A percentile compares a stretch with the other conserved stretches of the same genome.
phyloP scores from a whole-genome alignment of 1,284 basidiomycete genomes.

The Athelia sp. region DNA sequence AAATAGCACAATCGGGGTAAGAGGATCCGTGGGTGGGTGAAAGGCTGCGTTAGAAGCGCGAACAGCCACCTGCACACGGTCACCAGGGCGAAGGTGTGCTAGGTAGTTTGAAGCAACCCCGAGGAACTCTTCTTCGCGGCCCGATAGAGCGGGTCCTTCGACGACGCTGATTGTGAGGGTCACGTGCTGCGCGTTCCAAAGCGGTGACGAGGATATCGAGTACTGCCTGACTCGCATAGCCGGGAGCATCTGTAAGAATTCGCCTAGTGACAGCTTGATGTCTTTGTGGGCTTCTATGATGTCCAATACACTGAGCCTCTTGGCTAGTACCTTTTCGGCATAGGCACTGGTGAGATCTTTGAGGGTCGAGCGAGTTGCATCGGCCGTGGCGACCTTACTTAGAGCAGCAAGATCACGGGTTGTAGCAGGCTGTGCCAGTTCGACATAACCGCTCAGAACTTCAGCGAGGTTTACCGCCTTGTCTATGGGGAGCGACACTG shows the following conservation, averaged over 20 bases:
- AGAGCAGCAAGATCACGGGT: conserved; percentile 31
- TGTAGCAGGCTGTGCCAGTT: conserved; percentile 41
- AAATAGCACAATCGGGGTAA: conserved; percentile 42
- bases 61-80: conserved; percentile 40
- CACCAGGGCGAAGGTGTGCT: conserved; percentile 34
- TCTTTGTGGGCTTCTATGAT: conserved; percentile 37
- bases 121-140: conserved; percentile 29
- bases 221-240: conserved; percentile 48
- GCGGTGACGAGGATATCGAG: conserved; percentile 49
- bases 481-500: conserved; percentile 37
- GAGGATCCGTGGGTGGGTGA: conserved; percentile 41
- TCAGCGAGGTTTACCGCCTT: conserved; percentile 29
- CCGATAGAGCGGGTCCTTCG: conserved; percentile 28
- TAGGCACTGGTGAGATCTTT: conserved; percentile 26
- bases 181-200: conserved; percentile 38
- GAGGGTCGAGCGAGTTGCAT: conserved; percentile 18
- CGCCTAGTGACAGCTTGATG: conserved; percentile 32
- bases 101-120: conserved; percentile 49
- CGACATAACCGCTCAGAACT: conserved; percentile 40
- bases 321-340: conserved; percentile 29
- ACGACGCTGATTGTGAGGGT: conserved; percentile 46
- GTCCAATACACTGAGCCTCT: conserved; percentile 39
- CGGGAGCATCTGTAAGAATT: conserved; percentile 39
- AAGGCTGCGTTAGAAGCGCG: conserved; percentile 37
- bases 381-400: conserved; percentile 12